Percentiles rank a stretch among this genome's conserved stretches.
Evolutionary conservation across 108 stramenopile genomes (phyloP).

Genomic region (Cylindrotheca fusiformis): DNA sequence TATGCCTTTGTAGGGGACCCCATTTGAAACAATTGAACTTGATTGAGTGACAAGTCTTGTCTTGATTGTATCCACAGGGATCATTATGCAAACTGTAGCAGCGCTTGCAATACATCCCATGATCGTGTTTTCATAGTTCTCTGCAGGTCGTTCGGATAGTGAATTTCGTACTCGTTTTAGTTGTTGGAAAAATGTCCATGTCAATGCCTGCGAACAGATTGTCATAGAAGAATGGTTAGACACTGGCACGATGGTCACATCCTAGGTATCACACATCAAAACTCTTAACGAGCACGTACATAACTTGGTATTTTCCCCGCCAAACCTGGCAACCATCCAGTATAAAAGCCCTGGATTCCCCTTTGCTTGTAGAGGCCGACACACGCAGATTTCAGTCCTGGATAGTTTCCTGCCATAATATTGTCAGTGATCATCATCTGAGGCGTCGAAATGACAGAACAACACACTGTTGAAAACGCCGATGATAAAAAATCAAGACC

Average conservation of each 20-base stretch:
- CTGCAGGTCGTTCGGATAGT: conserved; percentile 61
- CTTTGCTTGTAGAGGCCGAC: conserved; percentile 49
- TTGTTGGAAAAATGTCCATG: conserved; percentile 96
- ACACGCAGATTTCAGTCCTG: conserved; percentile 67
- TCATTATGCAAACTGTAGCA: conserved; percentile 94
- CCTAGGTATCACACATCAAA: not conserved
- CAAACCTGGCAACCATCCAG: conserved; percentile 95
- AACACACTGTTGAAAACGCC: conserved; percentile 87
- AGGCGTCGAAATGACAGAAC: conserved; percentile 88
- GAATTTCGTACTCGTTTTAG: conserved; percentile 62
- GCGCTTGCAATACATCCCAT: conserved; percentile 93
- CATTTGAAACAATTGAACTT: conserved; percentile 30
- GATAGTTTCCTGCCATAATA: conserved; percentile 96
- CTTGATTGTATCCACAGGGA: conserved; percentile 97
- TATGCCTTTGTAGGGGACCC: conserved; percentile 87
- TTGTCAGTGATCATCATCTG: conserved; percentile 96
- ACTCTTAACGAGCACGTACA: conserved; percentile 35
- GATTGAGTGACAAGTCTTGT: conserved; percentile 90
- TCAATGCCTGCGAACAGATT: conserved; percentile 66
- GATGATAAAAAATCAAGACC: conserved; percentile 92
- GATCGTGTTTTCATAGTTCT: conserved; percentile 89
- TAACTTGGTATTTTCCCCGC: conserved; percentile 95
- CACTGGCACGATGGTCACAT: conserved; percentile 4
- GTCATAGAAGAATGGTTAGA: not conserved
- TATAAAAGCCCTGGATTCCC: conserved; percentile 90